phyloP scores from a whole-genome alignment of 257 asterid genomes.

The Asclepias syriaca region DNA sequence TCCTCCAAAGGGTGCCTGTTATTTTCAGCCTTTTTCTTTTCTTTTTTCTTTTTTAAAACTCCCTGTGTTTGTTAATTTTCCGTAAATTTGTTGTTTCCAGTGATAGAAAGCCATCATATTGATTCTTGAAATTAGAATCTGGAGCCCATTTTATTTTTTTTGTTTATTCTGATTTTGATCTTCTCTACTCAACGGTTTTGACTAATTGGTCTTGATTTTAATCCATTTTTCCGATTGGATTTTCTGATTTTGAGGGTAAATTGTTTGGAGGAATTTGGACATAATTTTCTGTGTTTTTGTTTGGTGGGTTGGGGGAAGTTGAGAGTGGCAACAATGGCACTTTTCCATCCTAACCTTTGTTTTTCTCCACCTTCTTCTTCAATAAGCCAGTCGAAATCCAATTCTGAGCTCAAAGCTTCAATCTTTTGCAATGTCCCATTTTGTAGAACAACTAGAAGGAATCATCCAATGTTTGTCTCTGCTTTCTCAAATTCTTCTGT shows the following conservation, averaged over 20 bases:
- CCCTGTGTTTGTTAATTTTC: too few species aligned
- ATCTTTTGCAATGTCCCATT: slow-evolving; percentile 16
- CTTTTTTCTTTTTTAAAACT: too few species aligned
- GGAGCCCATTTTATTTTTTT: too few species aligned
- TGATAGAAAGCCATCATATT: too few species aligned
- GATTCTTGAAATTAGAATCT: too few species aligned
- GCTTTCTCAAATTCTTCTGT: slow-evolving; percentile 9
- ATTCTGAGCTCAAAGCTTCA: slow-evolving; percentile 5
- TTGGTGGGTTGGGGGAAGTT: background rate
- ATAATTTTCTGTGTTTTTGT: background rate
- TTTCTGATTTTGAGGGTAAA: background rate
- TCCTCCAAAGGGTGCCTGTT: too few species aligned
- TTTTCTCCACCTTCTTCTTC: slow-evolving; percentile 2
- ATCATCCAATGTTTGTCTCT: slow-evolving; percentile 7
- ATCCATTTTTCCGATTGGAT: background rate
- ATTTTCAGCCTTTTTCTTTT: too few species aligned
- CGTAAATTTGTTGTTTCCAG: too few species aligned
- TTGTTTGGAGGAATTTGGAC: background rate
- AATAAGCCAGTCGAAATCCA: background rate
- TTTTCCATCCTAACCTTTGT: background rate
- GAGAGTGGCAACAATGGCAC: background rate
- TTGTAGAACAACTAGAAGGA: slow-evolving; percentile 9
- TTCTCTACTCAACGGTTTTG: background rate
- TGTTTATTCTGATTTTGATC: too few species aligned
- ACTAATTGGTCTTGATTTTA: background rate